Conservation (phyloP, 305 asterid species). For the Stenogyne calaminthoides region DNA sequence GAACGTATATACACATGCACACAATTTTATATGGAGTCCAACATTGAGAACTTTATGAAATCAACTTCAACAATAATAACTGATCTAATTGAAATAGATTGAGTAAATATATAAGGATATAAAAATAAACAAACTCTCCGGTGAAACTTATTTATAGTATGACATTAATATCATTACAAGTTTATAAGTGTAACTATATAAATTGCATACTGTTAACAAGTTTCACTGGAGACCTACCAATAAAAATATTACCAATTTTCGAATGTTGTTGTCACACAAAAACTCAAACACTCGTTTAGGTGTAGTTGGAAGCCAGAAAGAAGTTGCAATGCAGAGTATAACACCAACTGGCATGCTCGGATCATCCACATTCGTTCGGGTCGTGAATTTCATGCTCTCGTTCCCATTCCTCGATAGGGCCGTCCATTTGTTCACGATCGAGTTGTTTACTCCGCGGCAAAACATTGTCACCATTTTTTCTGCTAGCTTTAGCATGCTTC, state of each 20-base stretch:
- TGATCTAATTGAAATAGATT: neutral
- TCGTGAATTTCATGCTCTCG: slow-evolving; percentile 44
- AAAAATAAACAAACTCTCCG: no score
- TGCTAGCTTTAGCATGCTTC: no score
- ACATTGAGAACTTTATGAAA: neutral
- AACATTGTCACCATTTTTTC: no score
- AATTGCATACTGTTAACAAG: no score
- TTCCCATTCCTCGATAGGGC: slow-evolving; percentile 38
- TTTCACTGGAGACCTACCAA: no score
- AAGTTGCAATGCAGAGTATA: slow-evolving; percentile 44
- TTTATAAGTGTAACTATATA: no score
- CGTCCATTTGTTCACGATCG: slow-evolving; percentile 51
- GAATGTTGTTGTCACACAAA: slow-evolving; percentile 32
- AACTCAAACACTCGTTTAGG: slow-evolving; percentile 50
- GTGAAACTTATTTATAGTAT: no score
- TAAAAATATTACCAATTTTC: slow-evolving; percentile 42
- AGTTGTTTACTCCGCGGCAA: slow-evolving; percentile 33
- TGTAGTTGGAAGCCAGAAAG: slow-evolving; percentile 56
- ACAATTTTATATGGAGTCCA: neutral
- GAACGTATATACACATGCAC: no score
- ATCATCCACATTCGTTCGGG: slow-evolving; percentile 48
- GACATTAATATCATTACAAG: no score
- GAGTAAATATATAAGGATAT: neutral
- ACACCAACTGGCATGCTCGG: slow-evolving; percentile 43
- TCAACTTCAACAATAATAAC: neutral